Base-by-base conservation (phyloP, 257 asterid genomes). In the Asclepias syriaca region DNA sequence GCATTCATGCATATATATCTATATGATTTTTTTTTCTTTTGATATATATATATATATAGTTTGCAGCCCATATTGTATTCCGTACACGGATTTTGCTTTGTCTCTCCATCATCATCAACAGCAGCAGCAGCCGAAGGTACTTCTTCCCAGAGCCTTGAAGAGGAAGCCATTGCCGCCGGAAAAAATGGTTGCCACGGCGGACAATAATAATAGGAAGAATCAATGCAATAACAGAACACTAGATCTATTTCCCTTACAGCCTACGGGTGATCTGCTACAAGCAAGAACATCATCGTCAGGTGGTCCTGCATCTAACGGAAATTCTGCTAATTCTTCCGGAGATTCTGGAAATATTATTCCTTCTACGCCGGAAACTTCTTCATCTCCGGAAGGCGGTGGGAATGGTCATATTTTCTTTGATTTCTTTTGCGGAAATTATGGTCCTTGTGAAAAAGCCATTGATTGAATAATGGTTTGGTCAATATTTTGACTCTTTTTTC, bases 171-270 rank as follows among this genome's bases (percentile, higher is more conserved):
- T 77, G 66, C 50, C 11, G 59, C 76, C 83, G 67, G 81, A 77
- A 72, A 74, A 59, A 27, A 22, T 57, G 57, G 19, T n/a, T 12
- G 21, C 27, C 8, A 7, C 71, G 39, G 24, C 7, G 39, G 6
- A 9, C 27, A 64, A 51, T 16, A 34, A 34, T 18, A 22, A n/a
- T 18, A n/a, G 5, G 46, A 57, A 22, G n/a, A 32, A 16, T 32
- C 40, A 53, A 18, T 39, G 2, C 66, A 72, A 74, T 56, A 87
- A 87, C 78, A 86, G 88, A 77, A 92, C 98, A 37, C 83, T 92
- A 82, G 87, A 92, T 61, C 85, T 90, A 50, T 92, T 92, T 69
- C 98, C 98, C 8, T 72, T 85, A 58, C 87, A 88, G 50, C 98
- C 96, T 43, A 88, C 88, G 55, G 92, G 98, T 24, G 55, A 83